Base-by-base conservation (phyloP, 2,329 filamentous ascomycete species). In the Neofusicoccum laricinum region DNA sequence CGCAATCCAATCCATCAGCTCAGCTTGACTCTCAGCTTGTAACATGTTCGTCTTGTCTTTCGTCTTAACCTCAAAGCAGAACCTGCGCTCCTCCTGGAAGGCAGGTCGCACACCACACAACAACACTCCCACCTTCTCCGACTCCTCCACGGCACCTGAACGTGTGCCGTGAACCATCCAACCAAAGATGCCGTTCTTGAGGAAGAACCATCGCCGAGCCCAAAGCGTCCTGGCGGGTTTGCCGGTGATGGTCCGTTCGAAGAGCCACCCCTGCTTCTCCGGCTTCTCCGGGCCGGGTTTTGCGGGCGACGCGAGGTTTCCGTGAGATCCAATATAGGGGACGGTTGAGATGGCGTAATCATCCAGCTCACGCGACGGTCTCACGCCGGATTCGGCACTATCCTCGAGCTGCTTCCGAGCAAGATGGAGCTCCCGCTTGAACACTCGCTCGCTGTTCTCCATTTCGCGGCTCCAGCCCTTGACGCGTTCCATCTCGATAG, bases 11-110 rank as follows among this genome's bases (percentile, higher is more conserved):
- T 96, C 91, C 65, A 91, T 93, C n/a, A 99, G 85, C 73, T 98
- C 92, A 57, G 81, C 82, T 75, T 99, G 95, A 0, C 92, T 97
- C 75, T 99, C 95, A 4, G 94, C 91, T 78, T 99, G 95, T 2
- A 99, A 82, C 65, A 97, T 81, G 67, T 97, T 88, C 57, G 89
- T 95, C 67, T 91, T 91, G 72, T 92, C 96, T 77, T 97, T 99
- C 2, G 95, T 99, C 82, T 98, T 99, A 72, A 99, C 90, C 77
- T 99, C 95, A 71, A 99, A 97, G 75, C 95, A 98, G 77, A 98
- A 99, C 15, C 95, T 87, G 43, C 95, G 88, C 72, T 99, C 95
- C 77, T 99, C 95, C 69, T 92, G 89, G 59, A 96, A 90, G 0
- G 93, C 93, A 17, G 93, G 93, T 71, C 94, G 92, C 55, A 95